Evolutionary conservation across 2,329 filamentous ascomycete genomes (phyloP).

Genomic region (Sporothrix luriei): DNA sequence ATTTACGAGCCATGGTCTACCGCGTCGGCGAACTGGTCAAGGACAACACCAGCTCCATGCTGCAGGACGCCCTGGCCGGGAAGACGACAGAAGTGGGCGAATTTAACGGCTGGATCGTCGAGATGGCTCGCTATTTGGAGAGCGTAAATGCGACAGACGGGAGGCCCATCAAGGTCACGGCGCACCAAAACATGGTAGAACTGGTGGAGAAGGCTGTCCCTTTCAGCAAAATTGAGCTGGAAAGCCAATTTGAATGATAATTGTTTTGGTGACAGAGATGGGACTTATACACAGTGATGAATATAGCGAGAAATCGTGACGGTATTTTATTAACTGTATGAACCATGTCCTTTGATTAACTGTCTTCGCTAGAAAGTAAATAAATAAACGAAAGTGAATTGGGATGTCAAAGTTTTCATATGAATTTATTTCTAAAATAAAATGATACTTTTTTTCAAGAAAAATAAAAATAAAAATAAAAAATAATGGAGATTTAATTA

Average conservation of each 20-base stretch:
- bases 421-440: background rate
- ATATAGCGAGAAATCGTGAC: background rate
- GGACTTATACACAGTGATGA: no score
- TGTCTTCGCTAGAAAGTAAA: no score
- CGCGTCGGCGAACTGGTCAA: slow-evolving; percentile 52
- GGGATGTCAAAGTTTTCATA: no score
- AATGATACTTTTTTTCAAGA: no score
- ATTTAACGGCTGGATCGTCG: slow-evolving; percentile 54
- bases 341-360: no score
- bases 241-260: slow-evolving; percentile 30
- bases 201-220: slow-evolving; percentile 37
- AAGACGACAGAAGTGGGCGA: slow-evolving; percentile 59
- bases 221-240: slow-evolving; percentile 33
- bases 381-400: no score
- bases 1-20: slow-evolving; percentile 52
- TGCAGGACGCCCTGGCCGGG: slow-evolving; percentile 59
- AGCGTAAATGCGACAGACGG: background rate
- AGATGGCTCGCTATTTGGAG: slow-evolving; percentile 38
- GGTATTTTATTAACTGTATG: no score
- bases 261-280: no score
- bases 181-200: slow-evolving; percentile 36
- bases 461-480: no score
- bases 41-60: slow-evolving; percentile 63
- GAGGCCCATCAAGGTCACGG: slow-evolving; percentile 32
- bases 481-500: no score